These are phyloP conservation scores for Sporothrix humicola DNA, from an alignment of 2,329 filamentous ascomycete genomes.

Conservation along the genomic window DNA sequence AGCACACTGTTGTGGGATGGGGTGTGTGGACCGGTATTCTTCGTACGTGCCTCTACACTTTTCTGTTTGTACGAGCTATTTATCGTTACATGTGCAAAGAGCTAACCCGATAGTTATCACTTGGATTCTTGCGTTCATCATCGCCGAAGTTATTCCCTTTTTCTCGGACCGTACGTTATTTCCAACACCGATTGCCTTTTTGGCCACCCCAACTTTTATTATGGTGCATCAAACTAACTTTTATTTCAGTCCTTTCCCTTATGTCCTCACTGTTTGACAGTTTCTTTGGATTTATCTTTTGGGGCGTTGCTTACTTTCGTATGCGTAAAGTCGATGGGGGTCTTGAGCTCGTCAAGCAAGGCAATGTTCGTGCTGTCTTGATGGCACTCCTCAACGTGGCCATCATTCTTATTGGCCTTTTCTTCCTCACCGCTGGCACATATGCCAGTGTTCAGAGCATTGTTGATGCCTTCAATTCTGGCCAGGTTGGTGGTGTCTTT, in stretches of 20 bases:
- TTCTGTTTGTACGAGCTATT: neutral
- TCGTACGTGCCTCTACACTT: constrained; percentile 46
- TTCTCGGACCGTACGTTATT: constrained; percentile 71
- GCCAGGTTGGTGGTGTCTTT: constrained; percentile 73
- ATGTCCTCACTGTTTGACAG: constrained; percentile 92
- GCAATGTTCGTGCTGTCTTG: constrained; percentile 58
- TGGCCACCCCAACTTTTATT: too few relatives aligned
- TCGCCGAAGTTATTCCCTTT: constrained; percentile 92
- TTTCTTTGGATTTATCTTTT: constrained; percentile 96
- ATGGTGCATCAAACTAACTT: too few relatives aligned
- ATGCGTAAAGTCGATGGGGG: constrained; percentile 72
- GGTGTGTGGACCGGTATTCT: constrained; percentile 76
- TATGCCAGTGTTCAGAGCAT: constrained; percentile 79
- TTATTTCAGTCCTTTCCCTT: constrained; percentile 61
- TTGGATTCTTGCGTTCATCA: constrained; percentile 90
- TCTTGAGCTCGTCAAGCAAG: constrained; percentile 56
- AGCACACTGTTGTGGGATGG: constrained; percentile 85
- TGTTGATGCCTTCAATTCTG: constrained; percentile 70
- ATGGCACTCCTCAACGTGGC: constrained; percentile 71
- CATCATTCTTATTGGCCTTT: constrained; percentile 76
- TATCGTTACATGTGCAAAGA: neutral
- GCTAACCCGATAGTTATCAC: constrained; percentile 55
- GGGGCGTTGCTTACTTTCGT: constrained; percentile 79
- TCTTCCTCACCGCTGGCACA: constrained; percentile 82
- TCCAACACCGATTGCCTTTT: too few relatives aligned